phyloP scores from a whole-genome alignment of 169 alveolate genomes.

The Babesia sp. region DNA sequence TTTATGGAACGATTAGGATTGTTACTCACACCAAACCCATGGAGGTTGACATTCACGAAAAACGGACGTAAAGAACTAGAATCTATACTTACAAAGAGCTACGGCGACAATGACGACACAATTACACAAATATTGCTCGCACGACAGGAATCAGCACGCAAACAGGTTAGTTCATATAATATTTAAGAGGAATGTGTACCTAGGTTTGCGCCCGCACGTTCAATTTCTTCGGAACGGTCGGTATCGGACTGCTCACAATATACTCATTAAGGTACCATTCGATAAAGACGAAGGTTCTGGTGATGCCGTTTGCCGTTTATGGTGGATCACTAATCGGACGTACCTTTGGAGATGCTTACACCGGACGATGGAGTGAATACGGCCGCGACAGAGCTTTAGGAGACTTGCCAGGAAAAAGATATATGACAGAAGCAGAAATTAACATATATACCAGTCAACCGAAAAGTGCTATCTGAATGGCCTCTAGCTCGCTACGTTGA shows the following conservation, averaged over 20 bases:
- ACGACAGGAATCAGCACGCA: conserved; percentile 54
- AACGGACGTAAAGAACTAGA: conserved; percentile 50
- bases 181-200: neutral
- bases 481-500: neutral
- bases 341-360: conserved; percentile 43
- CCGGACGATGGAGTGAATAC: conserved; percentile 63
- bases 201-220: conserved; percentile 43
- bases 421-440: conserved; percentile 46
- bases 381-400: conserved; percentile 65
- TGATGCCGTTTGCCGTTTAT: conserved; percentile 53
- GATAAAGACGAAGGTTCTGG: conserved; percentile 64
- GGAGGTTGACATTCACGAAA: conserved; percentile 45
- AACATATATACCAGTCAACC: conserved; percentile 15
- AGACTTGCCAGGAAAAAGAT: conserved; percentile 57
- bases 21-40: conserved; percentile 55
- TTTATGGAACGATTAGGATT: conserved; percentile 54
- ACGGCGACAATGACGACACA: conserved; percentile 55
- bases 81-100: conserved; percentile 44
- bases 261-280: conserved; percentile 55
- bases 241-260: conserved; percentile 18
- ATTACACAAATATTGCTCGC: conserved; percentile 38
- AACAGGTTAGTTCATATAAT: conserved; percentile 10
- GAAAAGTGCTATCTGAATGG: neutral
- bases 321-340: conserved; percentile 54
- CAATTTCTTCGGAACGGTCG: conserved; percentile 43